A percentile compares a stretch with the other conserved stretches of the same genome.
These are phyloP conservation scores for Austroboletus niveus DNA, from an alignment of 1,284 basidiomycete species.

Conservation along the genomic window DNA sequence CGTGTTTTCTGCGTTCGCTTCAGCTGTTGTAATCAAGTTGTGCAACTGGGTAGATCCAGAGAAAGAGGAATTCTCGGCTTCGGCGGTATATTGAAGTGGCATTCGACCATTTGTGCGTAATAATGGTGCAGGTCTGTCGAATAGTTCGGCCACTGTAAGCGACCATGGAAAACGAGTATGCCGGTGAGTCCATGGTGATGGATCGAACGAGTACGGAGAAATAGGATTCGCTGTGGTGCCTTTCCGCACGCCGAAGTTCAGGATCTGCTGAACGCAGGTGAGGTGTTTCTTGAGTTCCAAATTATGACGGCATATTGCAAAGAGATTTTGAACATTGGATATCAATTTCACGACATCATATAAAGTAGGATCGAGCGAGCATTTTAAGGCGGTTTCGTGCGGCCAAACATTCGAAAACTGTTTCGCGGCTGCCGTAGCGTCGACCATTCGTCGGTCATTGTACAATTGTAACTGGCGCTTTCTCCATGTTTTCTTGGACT, in stretches of 20 bases:
- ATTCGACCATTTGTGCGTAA: background rate
- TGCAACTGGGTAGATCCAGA: background rate
- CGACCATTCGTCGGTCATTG: background rate
- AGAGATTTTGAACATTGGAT: background rate
- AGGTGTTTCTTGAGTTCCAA: conserved; percentile 13
- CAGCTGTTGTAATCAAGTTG: conserved; percentile 3
- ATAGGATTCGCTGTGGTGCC: background rate
- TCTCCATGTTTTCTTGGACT: background rate
- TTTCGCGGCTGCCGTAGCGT: background rate
- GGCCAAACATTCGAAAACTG: conserved; percentile 15
- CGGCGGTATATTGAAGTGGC: background rate
- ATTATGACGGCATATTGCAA: conserved; percentile 17
- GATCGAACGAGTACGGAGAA: conserved; percentile 15
- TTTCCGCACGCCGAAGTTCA: background rate
- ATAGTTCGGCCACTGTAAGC: conserved; percentile 4
- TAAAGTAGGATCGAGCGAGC: background rate
- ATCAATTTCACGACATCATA: conserved; percentile 3
- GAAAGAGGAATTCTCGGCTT: background rate
- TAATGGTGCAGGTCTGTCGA: conserved; percentile 6
- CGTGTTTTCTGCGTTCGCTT: background rate
- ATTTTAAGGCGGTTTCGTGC: background rate
- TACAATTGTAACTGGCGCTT: conserved; percentile 4
- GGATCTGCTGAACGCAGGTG: conserved; percentile 12
- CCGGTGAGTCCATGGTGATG: background rate
- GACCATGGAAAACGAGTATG: background rate